A percentile compares a stretch with the other conserved stretches of the same genome.
Conservation (phyloP, 345 rosid species). For the Salix udensis region DNA sequence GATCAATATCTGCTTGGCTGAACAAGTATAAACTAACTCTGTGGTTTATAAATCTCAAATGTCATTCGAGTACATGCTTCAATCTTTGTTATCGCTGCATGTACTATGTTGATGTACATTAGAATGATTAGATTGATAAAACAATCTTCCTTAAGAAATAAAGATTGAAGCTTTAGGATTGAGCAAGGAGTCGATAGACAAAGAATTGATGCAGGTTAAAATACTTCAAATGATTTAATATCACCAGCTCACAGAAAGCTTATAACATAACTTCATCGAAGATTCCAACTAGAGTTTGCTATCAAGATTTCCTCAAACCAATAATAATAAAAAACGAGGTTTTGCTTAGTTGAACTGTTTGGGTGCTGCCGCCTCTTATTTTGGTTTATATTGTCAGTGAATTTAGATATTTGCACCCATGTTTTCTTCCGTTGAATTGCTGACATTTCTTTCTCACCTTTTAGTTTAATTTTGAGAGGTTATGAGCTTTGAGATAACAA, state of each 20-base stretch:
- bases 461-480: background rate
- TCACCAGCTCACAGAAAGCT: background rate
- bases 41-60: background rate
- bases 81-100: background rate
- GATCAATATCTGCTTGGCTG: background rate
- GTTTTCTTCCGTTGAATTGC: background rate
- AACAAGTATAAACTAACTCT: background rate
- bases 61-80: background rate
- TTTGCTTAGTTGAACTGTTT: background rate
- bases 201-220: background rate
- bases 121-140: background rate
- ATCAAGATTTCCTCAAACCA: too few relatives aligned
- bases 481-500: background rate
- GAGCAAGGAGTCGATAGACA: background rate
- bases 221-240: background rate
- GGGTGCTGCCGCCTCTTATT: background rate
- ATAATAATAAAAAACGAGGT: background rate
- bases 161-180: background rate
- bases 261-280: background rate
- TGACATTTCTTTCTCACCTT: background rate
- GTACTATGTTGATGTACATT: background rate
- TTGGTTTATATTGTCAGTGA: background rate
- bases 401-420: background rate
- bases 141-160: background rate
- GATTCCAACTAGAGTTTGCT: background rate